These are phyloP conservation scores for Ophiocordyceps australis DNA, from an alignment of 2,329 filamentous ascomycete species.

Conservation along the genomic window DNA sequence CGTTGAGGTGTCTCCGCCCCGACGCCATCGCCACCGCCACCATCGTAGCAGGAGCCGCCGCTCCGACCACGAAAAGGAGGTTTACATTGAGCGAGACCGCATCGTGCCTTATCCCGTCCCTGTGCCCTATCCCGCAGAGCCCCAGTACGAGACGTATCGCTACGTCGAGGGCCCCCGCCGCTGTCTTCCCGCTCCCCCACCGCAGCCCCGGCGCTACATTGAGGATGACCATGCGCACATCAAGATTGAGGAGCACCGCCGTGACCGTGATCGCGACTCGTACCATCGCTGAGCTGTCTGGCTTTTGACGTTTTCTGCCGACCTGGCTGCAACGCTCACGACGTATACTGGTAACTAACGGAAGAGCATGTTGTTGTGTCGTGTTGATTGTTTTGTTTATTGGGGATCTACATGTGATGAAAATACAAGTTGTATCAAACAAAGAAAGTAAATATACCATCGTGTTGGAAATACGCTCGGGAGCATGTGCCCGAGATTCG, in stretches of 20 bases:
- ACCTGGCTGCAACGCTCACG: not conserved
- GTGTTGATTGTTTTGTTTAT: too few relatives aligned
- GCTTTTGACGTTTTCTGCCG: too few relatives aligned
- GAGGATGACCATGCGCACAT: conserved; percentile 11
- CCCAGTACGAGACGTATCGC: conserved; percentile 28
- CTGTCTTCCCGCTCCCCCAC: conserved; percentile 9
- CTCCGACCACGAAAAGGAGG: conserved; percentile 20
- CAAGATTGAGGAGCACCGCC: conserved; percentile 13
- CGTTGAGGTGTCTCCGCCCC: conserved; percentile 12
- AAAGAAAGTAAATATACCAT: too few relatives aligned
- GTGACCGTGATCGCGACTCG: conserved; percentile 13
- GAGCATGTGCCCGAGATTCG: too few relatives aligned
- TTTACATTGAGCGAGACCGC: conserved; percentile 33
- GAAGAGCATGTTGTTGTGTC: too few relatives aligned
- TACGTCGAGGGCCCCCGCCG: conserved; percentile 31
- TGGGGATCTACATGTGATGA: too few relatives aligned
- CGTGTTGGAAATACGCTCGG: too few relatives aligned
- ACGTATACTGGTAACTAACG: not conserved
- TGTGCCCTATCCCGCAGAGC: conserved; percentile 17
- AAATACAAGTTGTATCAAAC: too few relatives aligned
- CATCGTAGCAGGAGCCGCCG: conserved; percentile 8
- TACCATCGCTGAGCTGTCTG: conserved; percentile 5
- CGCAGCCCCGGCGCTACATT: conserved; percentile 12
- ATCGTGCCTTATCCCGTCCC: conserved; percentile 24
- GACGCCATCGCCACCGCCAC: conserved; percentile 6